Evolutionary conservation across 176 grass and related monocot species (phyloP), one percentile per base, ranked within the genome.

Genomic region (sorghum (Sorghum bicolor)): DNA sequence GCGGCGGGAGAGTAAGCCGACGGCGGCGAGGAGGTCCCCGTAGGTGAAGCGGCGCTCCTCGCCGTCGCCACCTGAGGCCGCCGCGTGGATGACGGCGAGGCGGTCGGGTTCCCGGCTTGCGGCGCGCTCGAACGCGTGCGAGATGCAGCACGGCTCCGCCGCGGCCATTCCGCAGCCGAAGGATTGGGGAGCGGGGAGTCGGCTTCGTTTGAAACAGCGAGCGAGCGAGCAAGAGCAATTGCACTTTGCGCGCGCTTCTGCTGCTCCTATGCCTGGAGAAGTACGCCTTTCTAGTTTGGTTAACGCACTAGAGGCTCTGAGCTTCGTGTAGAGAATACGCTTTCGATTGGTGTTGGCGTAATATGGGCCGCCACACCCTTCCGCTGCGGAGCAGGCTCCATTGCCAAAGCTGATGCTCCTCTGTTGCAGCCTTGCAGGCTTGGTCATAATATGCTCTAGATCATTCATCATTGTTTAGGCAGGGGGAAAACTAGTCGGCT

Each of bases 51-150:
- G 74, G 64, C 55, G 82, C 36, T 61, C 76, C 82, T 82, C 74
- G 72, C 75, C 57, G 47, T 53, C 50, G 80, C 31, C 32, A 19
- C 19, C 45, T 12, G 15, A 62, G 62, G 25, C 4, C 6, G 70
- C 26, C 25, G 91, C 50, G 20, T 94, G 90, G 75, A 94, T 20
- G 52, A 88, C 16, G 32, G 88, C 85, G 8, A 86, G 57, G 2
- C 37, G 52, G 3, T 2, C 50, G 15, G 79, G 75, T 14, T 94
- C 48, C 32, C 17, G 72, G 64, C 48, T 76, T 3, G 85, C 89
- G 13, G 82, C 72, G 36, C 76, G 67, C 41, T 86, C 58, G 84
- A 98, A 98, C 68, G 52, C 84, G 77, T 98, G 95, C 24, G 95
- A 91, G 75, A 98, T 91, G 87, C 95, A 93, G 75, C 90, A 91